A percentile compares a stretch with the other conserved stretches of the same genome.
These are phyloP conservation scores for Globisporangium solare DNA, from an alignment of 352 stramenopile species.

Conservation along the genomic window DNA sequence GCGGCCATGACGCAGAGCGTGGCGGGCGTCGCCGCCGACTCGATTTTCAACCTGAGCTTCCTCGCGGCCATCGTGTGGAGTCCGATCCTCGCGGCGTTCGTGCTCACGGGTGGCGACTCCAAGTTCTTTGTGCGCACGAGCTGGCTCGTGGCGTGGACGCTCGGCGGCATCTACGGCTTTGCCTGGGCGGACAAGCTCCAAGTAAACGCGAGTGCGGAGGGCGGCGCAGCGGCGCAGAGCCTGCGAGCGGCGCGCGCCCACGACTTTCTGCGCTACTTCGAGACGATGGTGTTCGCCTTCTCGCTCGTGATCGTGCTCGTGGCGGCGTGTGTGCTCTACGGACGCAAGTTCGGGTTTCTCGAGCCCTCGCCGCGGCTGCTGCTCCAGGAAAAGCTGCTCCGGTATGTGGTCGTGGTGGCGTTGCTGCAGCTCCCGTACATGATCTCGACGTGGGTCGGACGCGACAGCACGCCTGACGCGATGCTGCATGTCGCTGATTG, in stretches of 20 bases:
- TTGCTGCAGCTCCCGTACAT: slow-evolving; percentile 51
- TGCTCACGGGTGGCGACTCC: slow-evolving; percentile 49
- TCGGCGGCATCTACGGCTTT: slow-evolving; percentile 45
- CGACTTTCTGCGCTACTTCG: slow-evolving; percentile 23
- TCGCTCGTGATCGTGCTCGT: slow-evolving; percentile 29
- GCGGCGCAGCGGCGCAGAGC: neutral
- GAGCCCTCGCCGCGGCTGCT: slow-evolving; percentile 36
- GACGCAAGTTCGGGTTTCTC: slow-evolving; percentile 39
- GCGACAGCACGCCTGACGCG: slow-evolving; percentile 13
- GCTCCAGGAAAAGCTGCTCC: slow-evolving; percentile 23
- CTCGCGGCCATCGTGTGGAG: slow-evolving; percentile 73
- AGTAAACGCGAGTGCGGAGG: neutral
- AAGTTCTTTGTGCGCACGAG: slow-evolving; percentile 43
- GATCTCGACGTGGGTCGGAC: slow-evolving; percentile 28
- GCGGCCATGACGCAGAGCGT: slow-evolving; percentile 11
- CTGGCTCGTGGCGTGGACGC: slow-evolving; percentile 42
- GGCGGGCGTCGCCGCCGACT: slow-evolving; percentile 22
- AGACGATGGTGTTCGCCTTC: slow-evolving; percentile 37
- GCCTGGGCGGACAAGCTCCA: slow-evolving; percentile 23
- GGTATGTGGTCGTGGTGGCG: slow-evolving; percentile 23
- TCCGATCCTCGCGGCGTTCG: slow-evolving; percentile 59
- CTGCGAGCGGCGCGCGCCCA: slow-evolving; percentile 16
- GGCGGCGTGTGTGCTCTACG: slow-evolving; percentile 31
- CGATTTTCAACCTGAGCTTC: slow-evolving; percentile 48
- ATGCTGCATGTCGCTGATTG: slow-evolving; percentile 45